Conservation (phyloP, 2,329 filamentous ascomycete genomes). For the Beauveria asiatica region DNA sequence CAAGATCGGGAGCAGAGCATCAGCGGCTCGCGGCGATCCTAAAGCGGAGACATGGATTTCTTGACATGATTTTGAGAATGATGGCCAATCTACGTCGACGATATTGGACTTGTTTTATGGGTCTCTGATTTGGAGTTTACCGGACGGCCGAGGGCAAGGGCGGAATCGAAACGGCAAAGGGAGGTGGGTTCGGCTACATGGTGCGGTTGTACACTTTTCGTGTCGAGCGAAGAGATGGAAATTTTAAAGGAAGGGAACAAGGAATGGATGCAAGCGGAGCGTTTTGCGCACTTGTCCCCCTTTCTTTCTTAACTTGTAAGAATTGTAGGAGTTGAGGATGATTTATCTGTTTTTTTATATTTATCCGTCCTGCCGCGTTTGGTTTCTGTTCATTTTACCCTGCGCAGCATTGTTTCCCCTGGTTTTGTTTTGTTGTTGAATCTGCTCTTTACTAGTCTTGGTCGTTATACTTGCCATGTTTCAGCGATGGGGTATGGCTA, state of each 20-base stretch:
- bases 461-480: constrained; percentile 6
- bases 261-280: background rate
- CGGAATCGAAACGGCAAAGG: constrained; percentile 1
- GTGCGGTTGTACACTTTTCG: background rate
- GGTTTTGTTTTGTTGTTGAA: constrained; percentile 3
- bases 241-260: background rate
- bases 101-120: constrained; percentile 3
- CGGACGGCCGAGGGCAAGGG: background rate
- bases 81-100: constrained; percentile 3
- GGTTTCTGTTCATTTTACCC: constrained; percentile 7
- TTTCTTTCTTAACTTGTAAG: constrained; percentile 7
- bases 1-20: constrained; percentile 47
- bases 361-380: background rate
- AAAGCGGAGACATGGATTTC: background rate
- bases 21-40: constrained; percentile 2
- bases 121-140: constrained; percentile 7
- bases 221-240: background rate
- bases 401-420: constrained; percentile 10
- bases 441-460: constrained; percentile 4
- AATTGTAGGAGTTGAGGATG: constrained; percentile 13
- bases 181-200: background rate
- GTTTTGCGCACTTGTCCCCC: background rate
- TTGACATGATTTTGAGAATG: background rate
- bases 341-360: constrained; percentile 7
- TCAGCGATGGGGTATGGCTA: constrained; percentile 1